A percentile compares a stretch with the other conserved stretches of the same genome.
phyloP scores from a whole-genome alignment of 1,139 yeast species.

The Hemisphaericaspora xylofermentans region DNA sequence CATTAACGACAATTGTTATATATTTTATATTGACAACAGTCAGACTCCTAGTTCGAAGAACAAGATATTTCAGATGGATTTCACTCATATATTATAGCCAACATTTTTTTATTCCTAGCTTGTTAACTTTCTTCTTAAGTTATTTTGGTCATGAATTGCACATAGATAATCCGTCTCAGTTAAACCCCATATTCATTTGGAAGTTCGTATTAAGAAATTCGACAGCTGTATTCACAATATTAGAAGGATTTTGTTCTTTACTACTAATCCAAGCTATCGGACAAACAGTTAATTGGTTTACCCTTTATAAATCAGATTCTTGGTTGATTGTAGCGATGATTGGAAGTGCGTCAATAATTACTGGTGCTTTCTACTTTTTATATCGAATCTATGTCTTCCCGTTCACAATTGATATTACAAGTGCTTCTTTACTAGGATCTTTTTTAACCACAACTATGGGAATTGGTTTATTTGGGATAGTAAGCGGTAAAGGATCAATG shows the following conservation, averaged over 20 bases:
- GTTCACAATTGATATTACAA: slow-evolving; percentile 66
- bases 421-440: slow-evolving; percentile 84
- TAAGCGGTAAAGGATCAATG: slow-evolving; percentile 81
- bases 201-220: slow-evolving; percentile 66
- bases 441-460: slow-evolving; percentile 74
- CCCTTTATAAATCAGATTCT: slow-evolving; percentile 64
- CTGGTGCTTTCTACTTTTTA: slow-evolving; percentile 74
- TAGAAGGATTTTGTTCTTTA: slow-evolving; percentile 91
- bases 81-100: slow-evolving; percentile 75
- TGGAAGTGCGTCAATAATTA: slow-evolving; percentile 71
- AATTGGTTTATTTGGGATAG: slow-evolving; percentile 79
- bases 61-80: slow-evolving; percentile 50
- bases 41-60: slow-evolving; percentile 52
- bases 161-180: slow-evolving; percentile 6
- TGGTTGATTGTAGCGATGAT: slow-evolving; percentile 80
- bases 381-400: slow-evolving; percentile 80
- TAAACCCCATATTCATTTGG: slow-evolving; percentile 50
- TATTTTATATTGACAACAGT: slow-evolving; percentile 75
- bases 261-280: slow-evolving; percentile 89
- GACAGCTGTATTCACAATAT: slow-evolving; percentile 82
- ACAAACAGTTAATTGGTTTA: slow-evolving; percentile 73
- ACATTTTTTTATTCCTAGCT: slow-evolving; percentile 78
- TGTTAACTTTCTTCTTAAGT: slow-evolving; percentile 71
- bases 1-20: slow-evolving; percentile 67
- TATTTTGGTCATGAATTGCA: slow-evolving; percentile 24